A percentile compares a stretch with the other conserved stretches of the same genome.
Evolutionary conservation across 352 stramenopile genomes (phyloP).

Genomic region (Globisporangium megalacanthum): DNA sequence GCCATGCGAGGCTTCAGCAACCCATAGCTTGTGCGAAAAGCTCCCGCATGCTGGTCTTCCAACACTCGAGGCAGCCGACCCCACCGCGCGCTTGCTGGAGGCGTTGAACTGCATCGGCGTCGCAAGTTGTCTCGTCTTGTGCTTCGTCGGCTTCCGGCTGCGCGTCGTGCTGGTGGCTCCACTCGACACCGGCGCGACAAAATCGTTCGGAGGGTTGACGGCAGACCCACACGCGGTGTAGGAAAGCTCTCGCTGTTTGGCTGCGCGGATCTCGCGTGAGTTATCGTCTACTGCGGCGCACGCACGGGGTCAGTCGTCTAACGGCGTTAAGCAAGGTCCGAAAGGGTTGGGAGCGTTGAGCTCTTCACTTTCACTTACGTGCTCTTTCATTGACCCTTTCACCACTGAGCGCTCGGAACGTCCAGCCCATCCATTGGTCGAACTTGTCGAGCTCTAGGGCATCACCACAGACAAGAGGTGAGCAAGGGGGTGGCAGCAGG

Average conservation of each 20-base stretch:
- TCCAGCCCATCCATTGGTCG: slow-evolving; percentile 55
- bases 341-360: too few relatives aligned
- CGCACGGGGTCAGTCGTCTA: too few relatives aligned
- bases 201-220: slow-evolving; percentile 32
- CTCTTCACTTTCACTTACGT: neutral
- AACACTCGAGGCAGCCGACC: slow-evolving; percentile 12
- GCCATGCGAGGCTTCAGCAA: neutral
- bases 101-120: slow-evolving; percentile 10
- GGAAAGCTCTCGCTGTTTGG: slow-evolving; percentile 18
- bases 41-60: neutral
- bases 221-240: slow-evolving; percentile 30
- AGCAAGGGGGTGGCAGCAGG: neutral
- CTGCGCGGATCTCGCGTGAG: slow-evolving; percentile 7
- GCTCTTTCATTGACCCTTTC: slow-evolving; percentile 12
- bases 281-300: slow-evolving; percentile 7
- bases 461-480: too few relatives aligned
- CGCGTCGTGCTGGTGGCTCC: neutral
- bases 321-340: neutral
- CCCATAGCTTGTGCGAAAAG: neutral
- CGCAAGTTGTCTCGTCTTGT: slow-evolving; percentile 13
- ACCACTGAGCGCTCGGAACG: slow-evolving; percentile 28
- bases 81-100: slow-evolving; percentile 28
- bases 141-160: slow-evolving; percentile 10
- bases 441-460: slow-evolving; percentile 49
- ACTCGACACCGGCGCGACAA: slow-evolving; percentile 26